phyloP scores from a whole-genome alignment of 495 filamentous ascomycete species.

The Podospora anserina region DNA sequence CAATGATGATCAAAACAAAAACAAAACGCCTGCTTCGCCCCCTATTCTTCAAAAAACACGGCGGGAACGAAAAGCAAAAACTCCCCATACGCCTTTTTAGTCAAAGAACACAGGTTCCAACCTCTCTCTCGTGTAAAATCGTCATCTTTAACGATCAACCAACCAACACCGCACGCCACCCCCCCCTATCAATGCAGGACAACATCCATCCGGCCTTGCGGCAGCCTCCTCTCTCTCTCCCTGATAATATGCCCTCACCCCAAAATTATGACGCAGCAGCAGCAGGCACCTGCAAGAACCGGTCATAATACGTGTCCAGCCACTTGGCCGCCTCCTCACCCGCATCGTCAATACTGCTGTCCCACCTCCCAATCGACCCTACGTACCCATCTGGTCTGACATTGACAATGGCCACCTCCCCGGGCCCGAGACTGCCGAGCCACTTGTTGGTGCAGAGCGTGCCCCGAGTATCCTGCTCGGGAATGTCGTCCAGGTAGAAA shows the following conservation, averaged over 20 bases:
- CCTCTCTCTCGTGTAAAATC: not conserved
- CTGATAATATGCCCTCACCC: no score
- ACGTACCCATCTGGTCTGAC: constrained; percentile 69
- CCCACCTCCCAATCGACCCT: constrained; percentile 56
- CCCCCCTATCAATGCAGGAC: no score
- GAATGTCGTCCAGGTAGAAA: constrained; percentile 61
- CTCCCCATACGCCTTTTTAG: constrained; percentile 8
- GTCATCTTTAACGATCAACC: not conserved
- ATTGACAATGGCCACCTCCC: constrained; percentile 56
- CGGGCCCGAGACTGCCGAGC: constrained; percentile 52
- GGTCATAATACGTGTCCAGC: constrained; percentile 59
- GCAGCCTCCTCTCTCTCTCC: no score
- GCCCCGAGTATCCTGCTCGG: constrained; percentile 47
- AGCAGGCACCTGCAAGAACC: constrained; percentile 46
- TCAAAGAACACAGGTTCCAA: not conserved
- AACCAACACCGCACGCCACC: not conserved
- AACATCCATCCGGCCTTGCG: no score
- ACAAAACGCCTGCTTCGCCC: not conserved
- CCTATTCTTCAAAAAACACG: not conserved
- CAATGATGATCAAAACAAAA: not conserved
- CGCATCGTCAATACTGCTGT: constrained; percentile 39
- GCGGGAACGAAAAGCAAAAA: not conserved
- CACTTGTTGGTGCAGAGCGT: constrained; percentile 58
- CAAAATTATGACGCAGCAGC: not conserved
- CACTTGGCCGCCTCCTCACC: constrained; percentile 49